Evolutionary conservation across 2,329 filamentous ascomycete species (phyloP), one percentile per base, ranked within the genome.

Genomic region (Blastomyces silverae): DNA sequence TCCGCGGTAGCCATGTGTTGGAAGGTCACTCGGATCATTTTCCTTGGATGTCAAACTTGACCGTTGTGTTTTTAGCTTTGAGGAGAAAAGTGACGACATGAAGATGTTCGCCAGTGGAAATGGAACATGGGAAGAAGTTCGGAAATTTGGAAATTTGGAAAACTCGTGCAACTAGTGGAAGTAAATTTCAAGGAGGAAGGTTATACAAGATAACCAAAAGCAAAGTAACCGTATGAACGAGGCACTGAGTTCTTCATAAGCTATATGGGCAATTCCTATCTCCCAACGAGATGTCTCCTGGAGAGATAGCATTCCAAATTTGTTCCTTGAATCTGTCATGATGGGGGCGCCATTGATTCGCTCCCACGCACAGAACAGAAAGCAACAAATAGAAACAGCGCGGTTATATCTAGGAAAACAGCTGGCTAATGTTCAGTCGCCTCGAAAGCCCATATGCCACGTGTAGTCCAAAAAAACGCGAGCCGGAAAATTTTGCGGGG

Each of bases 41-140:
- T 59, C 46, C 25, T 64, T 58, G 22, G 10, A 20, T 20, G 63
- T 50, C 17, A 56, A 50, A 39, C 42, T 65, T 20, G 55, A 52
- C 46, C 65, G 65, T 57, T 62, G 65, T 22, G 61, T 55, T 48
- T 58, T 67, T 10, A 53, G 61, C 25, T 62, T 65, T 37, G 66
- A 64, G 42, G 66, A 66, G 34, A 67, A 67, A 34, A 66, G 62
- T 13, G 65, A 67, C 31, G 65, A 48, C 65, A 67, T 67, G 8
- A 46, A 44, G 31, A 39, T 46, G 13, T 28, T 8, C 37, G 15
- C 22, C 25, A 25, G 31, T 31, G 4, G 46, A 20, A 58, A 20
- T 39, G 53, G 28, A 44, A 22, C 7, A 50, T 22, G 46, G 46
- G 37, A 13, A 34, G 31, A 34, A 13, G 37, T 39, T 11, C 37